Percentiles rank a stretch among this genome's conserved stretches.
These are phyloP conservation scores for Royoungia palumana DNA, from an alignment of 768 basidiomycete species.

Conservation along the genomic window DNA sequence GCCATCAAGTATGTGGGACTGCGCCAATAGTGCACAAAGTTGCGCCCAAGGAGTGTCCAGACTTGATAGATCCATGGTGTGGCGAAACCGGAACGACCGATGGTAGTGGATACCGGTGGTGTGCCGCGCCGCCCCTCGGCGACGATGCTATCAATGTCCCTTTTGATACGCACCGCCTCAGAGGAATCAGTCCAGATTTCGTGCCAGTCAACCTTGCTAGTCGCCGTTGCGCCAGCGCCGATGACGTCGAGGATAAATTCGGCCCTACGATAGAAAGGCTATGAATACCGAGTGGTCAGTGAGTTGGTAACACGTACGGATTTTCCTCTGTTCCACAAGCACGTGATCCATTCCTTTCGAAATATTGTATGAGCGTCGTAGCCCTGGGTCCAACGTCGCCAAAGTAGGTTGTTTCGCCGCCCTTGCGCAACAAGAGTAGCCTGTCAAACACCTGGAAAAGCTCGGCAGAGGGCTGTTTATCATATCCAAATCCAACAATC, in stretches of 20 bases:
- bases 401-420: constrained; percentile 68
- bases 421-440: constrained; percentile 70
- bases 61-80: constrained; percentile 53
- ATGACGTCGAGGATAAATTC: constrained; percentile 71
- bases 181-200: constrained; percentile 54
- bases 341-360: constrained; percentile 64
- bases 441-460: constrained; percentile 81
- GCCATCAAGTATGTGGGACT: constrained; percentile 59
- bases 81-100: constrained; percentile 44
- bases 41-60: constrained; percentile 42
- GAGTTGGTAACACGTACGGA: constrained; percentile 38
- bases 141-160: constrained; percentile 47
- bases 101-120: constrained; percentile 35
- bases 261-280: constrained; percentile 34
- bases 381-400: constrained; percentile 67
- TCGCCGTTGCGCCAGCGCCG: constrained; percentile 67
- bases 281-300: too few relatives aligned
- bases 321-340: constrained; percentile 66
- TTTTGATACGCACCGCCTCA: constrained; percentile 37
- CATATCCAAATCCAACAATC: neutral
- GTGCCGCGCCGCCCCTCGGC: constrained; percentile 41
- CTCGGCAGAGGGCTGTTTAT: constrained; percentile 67
- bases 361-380: constrained; percentile 66
- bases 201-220: constrained; percentile 56
- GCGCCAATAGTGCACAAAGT: constrained; percentile 48